Conservation (phyloP, 2,329 filamentous ascomycete genomes). For the Lachnellula willkommii region DNA sequence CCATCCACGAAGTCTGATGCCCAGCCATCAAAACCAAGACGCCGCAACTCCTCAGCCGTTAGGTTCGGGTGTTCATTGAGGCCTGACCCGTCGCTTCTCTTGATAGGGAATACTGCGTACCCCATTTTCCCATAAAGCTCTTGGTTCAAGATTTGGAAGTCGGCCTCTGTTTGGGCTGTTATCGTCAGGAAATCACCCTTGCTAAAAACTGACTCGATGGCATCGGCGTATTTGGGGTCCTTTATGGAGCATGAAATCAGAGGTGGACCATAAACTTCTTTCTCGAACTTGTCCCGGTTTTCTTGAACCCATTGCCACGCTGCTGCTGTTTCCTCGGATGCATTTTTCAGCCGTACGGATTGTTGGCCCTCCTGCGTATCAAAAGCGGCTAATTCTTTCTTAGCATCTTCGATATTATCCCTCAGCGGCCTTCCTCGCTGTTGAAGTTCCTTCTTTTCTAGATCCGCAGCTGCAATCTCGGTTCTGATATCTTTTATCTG, state of each 20-base stretch:
- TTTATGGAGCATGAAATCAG: slow-evolving; percentile 60
- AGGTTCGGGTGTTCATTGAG: slow-evolving; percentile 52
- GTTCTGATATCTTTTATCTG: slow-evolving; percentile 46
- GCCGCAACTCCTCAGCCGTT: slow-evolving; percentile 47
- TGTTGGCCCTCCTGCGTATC: slow-evolving; percentile 73
- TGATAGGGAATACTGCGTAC: slow-evolving; percentile 66
- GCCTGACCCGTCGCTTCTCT: slow-evolving; percentile 48
- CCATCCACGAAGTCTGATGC: slow-evolving; percentile 74
- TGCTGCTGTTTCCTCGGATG: slow-evolving; percentile 58
- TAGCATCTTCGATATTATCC: slow-evolving; percentile 34
- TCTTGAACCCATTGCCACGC: slow-evolving; percentile 80
- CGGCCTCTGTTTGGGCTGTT: slow-evolving; percentile 68
- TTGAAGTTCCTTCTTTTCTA: slow-evolving; percentile 24
- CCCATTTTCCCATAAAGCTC: slow-evolving; percentile 42
- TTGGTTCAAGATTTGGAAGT: slow-evolving; percentile 66
- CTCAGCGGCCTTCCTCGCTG: slow-evolving; percentile 39
- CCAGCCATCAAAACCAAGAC: slow-evolving; percentile 70
- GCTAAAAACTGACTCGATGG: slow-evolving; percentile 53
- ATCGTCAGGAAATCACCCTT: slow-evolving; percentile 54
- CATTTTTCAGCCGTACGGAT: slow-evolving; percentile 55
- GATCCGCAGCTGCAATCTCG: slow-evolving; percentile 31
- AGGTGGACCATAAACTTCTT: slow-evolving; percentile 60
- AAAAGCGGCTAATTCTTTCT: slow-evolving; percentile 52
- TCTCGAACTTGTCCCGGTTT: slow-evolving; percentile 57
- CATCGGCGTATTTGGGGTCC: slow-evolving; percentile 51